Evolutionary conservation across 352 stramenopile species (phyloP), one percentile per base, ranked within the genome.

Genomic region (Pythium aquatile): DNA sequence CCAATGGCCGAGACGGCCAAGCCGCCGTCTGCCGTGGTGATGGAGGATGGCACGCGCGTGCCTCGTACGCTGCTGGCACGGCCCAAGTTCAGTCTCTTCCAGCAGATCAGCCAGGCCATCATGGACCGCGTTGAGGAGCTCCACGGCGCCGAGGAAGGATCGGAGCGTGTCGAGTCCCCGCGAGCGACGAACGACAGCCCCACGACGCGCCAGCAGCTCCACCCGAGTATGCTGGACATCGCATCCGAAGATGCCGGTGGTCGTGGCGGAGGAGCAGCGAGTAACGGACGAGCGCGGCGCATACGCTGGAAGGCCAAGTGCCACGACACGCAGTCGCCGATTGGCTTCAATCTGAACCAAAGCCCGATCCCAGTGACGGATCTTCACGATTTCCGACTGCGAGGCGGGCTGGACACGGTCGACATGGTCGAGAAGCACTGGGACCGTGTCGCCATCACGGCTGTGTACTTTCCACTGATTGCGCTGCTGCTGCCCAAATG

Each of bases 381-480:
- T 11, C 55, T 92, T 35, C 63, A 78, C 17, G 74, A 91, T 58
- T 94, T 94, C 59, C 85, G 86, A 52, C 59, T 94, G 17, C 71
- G 81, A 70, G 72, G 79, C 5, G 84, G 84, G 11, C 60, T 75
- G 35, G 84, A 91, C 39, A 82, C 75, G 20, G 77, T 80, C 46
- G 66, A 77, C 55, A 69, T 90, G 30, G 78, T 93, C 48, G 73
- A 90, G 32, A 76, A 66, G 33, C 69, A 89, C 67, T 97, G 83
- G 86, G 62, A 72, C 29, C 70, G 70, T 2, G 79, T 94, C 32
- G 76, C 66, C 8, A 93, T 96, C 72, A 91, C 82, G 44, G 84
- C 83, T 17, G 85, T 95, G 33, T 99, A 98, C 74, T 99, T 99
- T 58, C 97, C 97, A 33, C 78, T 99, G 14, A 82, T 99, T 29